A percentile compares a stretch with the other conserved stretches of the same genome.
Conservation (phyloP, 768 basidiomycete species). For the Termitomyces sp. region DNA sequence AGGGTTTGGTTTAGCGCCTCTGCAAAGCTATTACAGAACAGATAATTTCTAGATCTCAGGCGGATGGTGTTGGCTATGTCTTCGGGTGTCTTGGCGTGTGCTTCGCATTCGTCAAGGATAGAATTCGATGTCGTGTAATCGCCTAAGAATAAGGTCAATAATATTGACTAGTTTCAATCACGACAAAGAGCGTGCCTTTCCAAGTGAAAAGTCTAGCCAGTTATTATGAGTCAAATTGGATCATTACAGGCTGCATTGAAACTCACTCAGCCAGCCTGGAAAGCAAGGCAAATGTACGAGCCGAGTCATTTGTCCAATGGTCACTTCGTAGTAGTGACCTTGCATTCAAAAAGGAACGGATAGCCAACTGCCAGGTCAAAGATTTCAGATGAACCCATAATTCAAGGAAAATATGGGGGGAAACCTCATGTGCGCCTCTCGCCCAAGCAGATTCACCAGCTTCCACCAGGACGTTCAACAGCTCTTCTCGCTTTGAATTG, state of each 20-base stretch:
- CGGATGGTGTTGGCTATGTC: constrained; percentile 54
- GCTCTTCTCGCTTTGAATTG: constrained; percentile 55
- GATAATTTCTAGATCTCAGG: constrained; percentile 59
- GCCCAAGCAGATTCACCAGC: constrained; percentile 70
- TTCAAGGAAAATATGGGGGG: not conserved
- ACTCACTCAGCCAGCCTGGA: constrained; percentile 61
- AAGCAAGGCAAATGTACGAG: constrained; percentile 46
- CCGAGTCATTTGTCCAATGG: constrained; percentile 46
- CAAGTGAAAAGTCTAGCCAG: constrained; percentile 51
- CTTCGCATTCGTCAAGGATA: constrained; percentile 50
- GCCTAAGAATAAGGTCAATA: constrained; percentile 28
- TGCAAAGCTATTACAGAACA: constrained; percentile 50
- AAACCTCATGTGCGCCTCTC: constrained; percentile 71
- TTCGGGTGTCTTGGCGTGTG: constrained; percentile 43
- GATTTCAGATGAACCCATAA: not conserved
- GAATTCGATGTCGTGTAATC: constrained; percentile 48
- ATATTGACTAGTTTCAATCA: not conserved
- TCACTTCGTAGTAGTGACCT: constrained; percentile 46
- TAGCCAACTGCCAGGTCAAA: constrained; percentile 41
- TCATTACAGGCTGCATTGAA: not conserved
- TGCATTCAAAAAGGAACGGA: constrained; percentile 59
- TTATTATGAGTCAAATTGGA: not conserved
- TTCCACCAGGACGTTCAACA: constrained; percentile 56
- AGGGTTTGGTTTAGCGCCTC: constrained; percentile 57
- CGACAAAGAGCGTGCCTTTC: constrained; percentile 42